Base-by-base conservation (phyloP, 371 early-diverging fungal species). In the Actinomortierella ambigua region DNA sequence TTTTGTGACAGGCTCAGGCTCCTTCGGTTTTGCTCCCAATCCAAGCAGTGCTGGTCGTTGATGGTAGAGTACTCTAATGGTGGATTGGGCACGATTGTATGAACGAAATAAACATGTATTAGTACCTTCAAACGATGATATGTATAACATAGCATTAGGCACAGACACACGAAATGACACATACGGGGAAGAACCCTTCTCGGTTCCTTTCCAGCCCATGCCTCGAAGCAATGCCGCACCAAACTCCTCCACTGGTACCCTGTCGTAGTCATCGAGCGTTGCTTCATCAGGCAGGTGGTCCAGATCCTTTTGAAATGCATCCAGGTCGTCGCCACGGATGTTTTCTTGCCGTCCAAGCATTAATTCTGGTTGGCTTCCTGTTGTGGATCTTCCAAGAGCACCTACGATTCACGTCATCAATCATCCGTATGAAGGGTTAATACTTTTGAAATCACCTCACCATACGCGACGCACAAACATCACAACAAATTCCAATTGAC, bases 141-240 rank as follows among this genome's bases (percentile, higher is more conserved):
- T 54, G 23, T 64, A 71, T 40, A 65, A 76, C 61, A 77, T 50
- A 61, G 78, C 75, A 52, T 27, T 24, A 49, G 24, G 14, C 52
- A 57, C 34, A n/a, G n/a, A n/a, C n/a, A n/a, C n/a, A n/a, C n/a
- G n/a, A n/a, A 42, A 41, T 13, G 50, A 20, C 11, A 63, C 70
- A 49, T 66, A 69, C 57, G 73, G 59, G 47, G 64, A 70, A 11
- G 60, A 65, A 58, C 65, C 69, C 17, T 59, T 62, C 11, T 55
- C 41, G 59, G 62, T 92, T 48, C 90, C 90, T 44, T 81, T 86
- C 95, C 96, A 96, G 1, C 97, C 97, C 89, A 97, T 91, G 1
- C 96, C 95, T 28, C 95, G 83, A 53, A 97, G 70, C 57, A 96
- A 71, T 0, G 96, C 96, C 0, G 86, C 86, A 0, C 97, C 97